Percentiles rank a stretch among this genome's conserved stretches.
Conservation (phyloP, 2,329 filamentous ascomycete genomes). For the Fusarium brevicatenulatum region DNA sequence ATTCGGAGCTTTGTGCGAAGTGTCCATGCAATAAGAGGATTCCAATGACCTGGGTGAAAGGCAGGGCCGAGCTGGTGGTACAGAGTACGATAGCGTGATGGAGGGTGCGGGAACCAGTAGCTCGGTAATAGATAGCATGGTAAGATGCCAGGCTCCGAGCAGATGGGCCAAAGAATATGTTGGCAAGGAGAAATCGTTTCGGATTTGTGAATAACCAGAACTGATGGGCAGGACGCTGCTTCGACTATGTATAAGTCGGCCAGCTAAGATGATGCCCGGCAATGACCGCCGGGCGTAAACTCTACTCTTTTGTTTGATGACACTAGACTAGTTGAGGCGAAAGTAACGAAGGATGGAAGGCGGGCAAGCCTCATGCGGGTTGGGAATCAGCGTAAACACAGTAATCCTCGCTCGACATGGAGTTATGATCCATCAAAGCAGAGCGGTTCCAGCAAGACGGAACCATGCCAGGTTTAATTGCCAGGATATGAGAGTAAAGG, state of each 20-base stretch:
- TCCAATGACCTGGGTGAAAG: slow-evolving; percentile 11
- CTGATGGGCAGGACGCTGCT: slow-evolving; percentile 10
- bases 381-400: slow-evolving; percentile 20
- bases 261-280: slow-evolving; percentile 12
- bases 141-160: not conserved
- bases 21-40: slow-evolving; percentile 39
- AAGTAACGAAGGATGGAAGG: slow-evolving; percentile 45
- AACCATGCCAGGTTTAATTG: slow-evolving; percentile 36
- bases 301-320: slow-evolving; percentile 33
- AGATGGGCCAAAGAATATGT: slow-evolving; percentile 6
- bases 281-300: slow-evolving; percentile 15
- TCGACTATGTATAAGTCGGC: slow-evolving; percentile 35
- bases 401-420: slow-evolving; percentile 33
- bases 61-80: slow-evolving; percentile 18
- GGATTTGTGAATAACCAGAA: slow-evolving; percentile 3
- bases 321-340: slow-evolving; percentile 46
- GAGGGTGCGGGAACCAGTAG: slow-evolving; percentile 34
- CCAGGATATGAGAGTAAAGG: slow-evolving; percentile 23
- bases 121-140: slow-evolving; percentile 41
- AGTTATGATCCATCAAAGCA: slow-evolving; percentile 30
- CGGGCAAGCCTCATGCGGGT: slow-evolving; percentile 34
- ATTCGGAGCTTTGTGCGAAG: slow-evolving; percentile 9
- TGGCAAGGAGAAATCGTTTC: slow-evolving; percentile 4
- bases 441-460: slow-evolving; percentile 36
- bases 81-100: slow-evolving; percentile 29